Base-by-base conservation (phyloP, 805 yeast species). In the Babjeviella inositovora region DNA sequence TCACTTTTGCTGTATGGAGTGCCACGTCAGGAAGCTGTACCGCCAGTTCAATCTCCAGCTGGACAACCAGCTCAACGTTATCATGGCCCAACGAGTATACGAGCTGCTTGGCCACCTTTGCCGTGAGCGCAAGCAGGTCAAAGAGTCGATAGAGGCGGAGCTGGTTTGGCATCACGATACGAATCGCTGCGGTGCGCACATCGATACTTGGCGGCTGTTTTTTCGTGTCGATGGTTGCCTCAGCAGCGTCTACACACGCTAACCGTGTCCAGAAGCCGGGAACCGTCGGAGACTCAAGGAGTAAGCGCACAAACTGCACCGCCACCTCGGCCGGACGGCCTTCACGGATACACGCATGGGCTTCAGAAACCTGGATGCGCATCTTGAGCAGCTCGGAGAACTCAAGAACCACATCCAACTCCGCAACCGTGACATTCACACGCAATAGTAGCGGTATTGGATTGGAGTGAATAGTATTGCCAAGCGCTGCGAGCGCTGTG, bases 91-190 rank as follows among this genome's bases (percentile, higher is more conserved):
- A 52, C 11, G 72, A 63, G 26, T 55, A 53, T 14, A 47, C 38
- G 30, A 74, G 51, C 32, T 81, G 92, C 29, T 62, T 64, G 8
- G 72, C 41, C 0, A 81, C 61, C 41, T 85, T 85, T 24, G 58
- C 56, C 19, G 72, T 47, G 0, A 82, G 70, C 11, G 80, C 61
- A 9, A 77, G 49, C 35, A 77, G 77, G 36, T 85, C 95, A 36
- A 85, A 68, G n/a, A 85, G 61, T 13, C 71, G 63, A 47, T 79
- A 80, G 25, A 80, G 68, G 24, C 77, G 56, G 39, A 79, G 79
- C 25, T 70, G 68, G 41, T 74, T 67, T 0, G 96, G 95, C 23
- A 82, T 54, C 13, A 55, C 53, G 20, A 74, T 39, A 25, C 71
- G 60, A 33, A 67, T 52, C 7, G 50, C 47, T 6, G 34, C 35